phyloP scores from a whole-genome alignment of 208 protist genomes.

The Crithidia mellificae region DNA sequence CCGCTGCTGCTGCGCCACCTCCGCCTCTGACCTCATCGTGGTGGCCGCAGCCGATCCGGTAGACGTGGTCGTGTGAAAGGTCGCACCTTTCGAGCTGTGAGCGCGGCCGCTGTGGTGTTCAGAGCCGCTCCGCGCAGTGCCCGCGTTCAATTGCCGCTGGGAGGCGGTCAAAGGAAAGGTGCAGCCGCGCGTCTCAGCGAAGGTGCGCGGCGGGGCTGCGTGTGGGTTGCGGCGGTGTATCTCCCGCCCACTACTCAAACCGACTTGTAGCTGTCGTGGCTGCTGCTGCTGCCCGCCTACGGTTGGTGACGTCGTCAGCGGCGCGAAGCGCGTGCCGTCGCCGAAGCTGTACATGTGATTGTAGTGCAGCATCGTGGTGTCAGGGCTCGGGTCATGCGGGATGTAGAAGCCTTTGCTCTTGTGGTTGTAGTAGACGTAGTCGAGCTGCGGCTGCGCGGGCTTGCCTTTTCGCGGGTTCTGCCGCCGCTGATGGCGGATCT shows the following conservation, averaged over 20 bases:
- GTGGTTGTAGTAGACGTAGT: constrained; percentile 88
- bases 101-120: too few species aligned
- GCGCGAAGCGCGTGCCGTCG: constrained; percentile 72
- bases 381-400: constrained; percentile 53
- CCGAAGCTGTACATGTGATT: constrained; percentile 86
- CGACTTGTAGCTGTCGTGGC: neutral
- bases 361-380: constrained; percentile 69
- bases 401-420: constrained; percentile 84
- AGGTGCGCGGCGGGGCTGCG: constrained; percentile 22
- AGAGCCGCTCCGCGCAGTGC: neutral
- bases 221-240: constrained; percentile 14
- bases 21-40: neutral
- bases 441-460: constrained; percentile 29
- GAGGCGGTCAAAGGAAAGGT: constrained; percentile 30
- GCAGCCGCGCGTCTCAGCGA: constrained; percentile 28
- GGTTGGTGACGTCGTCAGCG: constrained; percentile 1
- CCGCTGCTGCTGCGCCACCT: constrained; percentile 7
- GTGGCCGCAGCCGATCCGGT: neutral
- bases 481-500: constrained; percentile 44
- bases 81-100: too few species aligned
- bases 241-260: neutral
- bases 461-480: constrained; percentile 49
- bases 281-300: neutral
- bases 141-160: constrained; percentile 10
- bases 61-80: neutral